A percentile compares a stretch with the other conserved stretches of the same genome.
Conservation (phyloP, 2,329 filamentous ascomycete species). For the Chaetomiaceae sp. region DNA sequence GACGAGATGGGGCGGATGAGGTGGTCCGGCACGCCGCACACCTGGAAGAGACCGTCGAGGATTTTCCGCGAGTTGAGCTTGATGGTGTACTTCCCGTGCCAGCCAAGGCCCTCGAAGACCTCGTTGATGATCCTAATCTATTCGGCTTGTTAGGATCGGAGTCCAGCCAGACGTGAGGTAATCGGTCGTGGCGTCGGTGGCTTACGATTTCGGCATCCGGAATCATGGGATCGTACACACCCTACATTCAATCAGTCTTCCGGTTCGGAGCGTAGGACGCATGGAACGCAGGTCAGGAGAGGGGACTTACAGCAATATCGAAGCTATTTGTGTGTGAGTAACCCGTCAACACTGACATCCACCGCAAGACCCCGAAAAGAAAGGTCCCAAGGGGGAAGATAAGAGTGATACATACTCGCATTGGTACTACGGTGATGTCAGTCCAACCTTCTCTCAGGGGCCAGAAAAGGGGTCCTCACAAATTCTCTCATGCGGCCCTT, state of each 20-base stretch:
- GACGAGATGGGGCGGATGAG: slow-evolving; percentile 87
- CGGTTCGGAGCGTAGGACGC: background rate
- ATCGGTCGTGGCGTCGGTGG: background rate
- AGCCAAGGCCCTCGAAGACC: slow-evolving; percentile 72
- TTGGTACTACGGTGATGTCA: slow-evolving; percentile 55
- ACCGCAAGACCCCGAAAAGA: background rate
- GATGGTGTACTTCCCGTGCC: slow-evolving; percentile 67
- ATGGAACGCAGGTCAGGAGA: background rate
- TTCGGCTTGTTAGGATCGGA: background rate
- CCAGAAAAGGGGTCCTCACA: slow-evolving; percentile 8
- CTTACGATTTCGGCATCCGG: slow-evolving; percentile 75
- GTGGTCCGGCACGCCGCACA: slow-evolving; percentile 81
- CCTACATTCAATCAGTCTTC: slow-evolving; percentile 32
- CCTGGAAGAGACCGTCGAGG: slow-evolving; percentile 85
- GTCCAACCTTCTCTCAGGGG: background rate
- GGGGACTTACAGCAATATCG: slow-evolving; percentile 63
- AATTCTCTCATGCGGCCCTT: slow-evolving; percentile 86
- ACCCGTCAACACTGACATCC: background rate
- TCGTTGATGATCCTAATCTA: slow-evolving; percentile 72
- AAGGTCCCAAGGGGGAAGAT: too few species aligned
- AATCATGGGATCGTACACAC: slow-evolving; percentile 82
- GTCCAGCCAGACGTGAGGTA: background rate
- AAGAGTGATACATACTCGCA: slow-evolving; percentile 55
- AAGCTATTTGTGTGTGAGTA: slow-evolving; percentile 42
- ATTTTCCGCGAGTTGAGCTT: slow-evolving; percentile 96